Percentiles rank a stretch among this genome's conserved stretches.
phyloP scores from a whole-genome alignment of 2,329 filamentous ascomycete species.

The Gnomoniopsis smithogilvyi region DNA sequence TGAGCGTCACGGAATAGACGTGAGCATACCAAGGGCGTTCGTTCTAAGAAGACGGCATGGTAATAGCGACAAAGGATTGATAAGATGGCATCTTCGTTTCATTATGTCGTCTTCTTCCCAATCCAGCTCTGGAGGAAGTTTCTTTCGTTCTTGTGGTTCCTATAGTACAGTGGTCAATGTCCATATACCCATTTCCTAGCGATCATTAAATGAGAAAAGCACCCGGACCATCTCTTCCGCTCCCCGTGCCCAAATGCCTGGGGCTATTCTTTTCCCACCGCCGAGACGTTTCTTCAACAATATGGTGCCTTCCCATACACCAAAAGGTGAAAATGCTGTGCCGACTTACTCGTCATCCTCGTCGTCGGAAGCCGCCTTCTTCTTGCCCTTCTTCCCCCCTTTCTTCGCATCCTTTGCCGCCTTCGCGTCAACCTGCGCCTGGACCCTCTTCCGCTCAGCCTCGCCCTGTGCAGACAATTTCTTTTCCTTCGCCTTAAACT shows the following conservation, averaged over 20 bases:
- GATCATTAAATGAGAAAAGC: neutral
- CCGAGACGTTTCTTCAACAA: conserved; percentile 18
- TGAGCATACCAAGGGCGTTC: neutral
- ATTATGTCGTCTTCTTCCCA: conserved; percentile 9
- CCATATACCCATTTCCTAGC: conserved; percentile 22
- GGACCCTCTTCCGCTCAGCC: conserved; percentile 69
- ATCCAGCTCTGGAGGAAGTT: conserved; percentile 18
- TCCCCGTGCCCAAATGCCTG: conserved; percentile 4
- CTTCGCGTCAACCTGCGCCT: conserved; percentile 77
- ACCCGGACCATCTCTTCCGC: neutral
- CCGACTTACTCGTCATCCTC: conserved; percentile 29
- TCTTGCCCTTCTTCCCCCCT: conserved; percentile 32
- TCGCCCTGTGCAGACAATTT: conserved; percentile 66
- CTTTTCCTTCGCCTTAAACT: conserved; percentile 65
- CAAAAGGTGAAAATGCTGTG: neutral
- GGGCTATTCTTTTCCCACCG: conserved; percentile 8
- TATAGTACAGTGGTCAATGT: conserved; percentile 11
- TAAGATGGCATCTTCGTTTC: conserved; percentile 2
- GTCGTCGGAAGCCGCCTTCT: conserved; percentile 30
- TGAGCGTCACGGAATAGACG: conserved; percentile 1
- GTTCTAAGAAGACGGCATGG: neutral
- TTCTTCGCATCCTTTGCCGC: conserved; percentile 54
- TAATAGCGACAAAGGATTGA: conserved; percentile 10
- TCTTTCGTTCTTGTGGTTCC: conserved; percentile 14
- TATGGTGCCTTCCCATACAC: neutral